Percentiles rank a stretch among this genome's conserved stretches.
phyloP scores from a whole-genome alignment of 345 rosid genomes.

The Stellera chamaejasme region DNA sequence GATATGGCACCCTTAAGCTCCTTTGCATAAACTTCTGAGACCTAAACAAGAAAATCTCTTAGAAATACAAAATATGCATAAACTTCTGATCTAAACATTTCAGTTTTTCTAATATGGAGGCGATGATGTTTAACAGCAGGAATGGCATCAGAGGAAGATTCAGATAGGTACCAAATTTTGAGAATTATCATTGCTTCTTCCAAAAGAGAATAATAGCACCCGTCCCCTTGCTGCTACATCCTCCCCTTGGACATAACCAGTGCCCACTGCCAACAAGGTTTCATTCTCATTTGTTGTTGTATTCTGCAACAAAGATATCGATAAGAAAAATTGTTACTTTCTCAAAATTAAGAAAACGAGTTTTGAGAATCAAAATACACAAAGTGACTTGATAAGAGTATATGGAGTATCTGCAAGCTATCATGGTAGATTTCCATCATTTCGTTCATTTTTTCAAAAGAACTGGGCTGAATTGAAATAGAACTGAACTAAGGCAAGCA shows the following conservation, averaged over 20 bases:
- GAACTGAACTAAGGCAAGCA: too few species aligned
- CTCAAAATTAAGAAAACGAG: too few species aligned
- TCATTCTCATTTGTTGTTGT: constrained; percentile 75
- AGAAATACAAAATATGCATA: background rate
- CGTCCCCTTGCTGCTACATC: constrained; percentile 99
- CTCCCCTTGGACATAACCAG: constrained; percentile 98
- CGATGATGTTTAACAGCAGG: background rate
- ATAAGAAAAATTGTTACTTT: constrained; percentile 3
- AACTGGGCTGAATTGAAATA: too few species aligned
- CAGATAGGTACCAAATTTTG: constrained; percentile 47
- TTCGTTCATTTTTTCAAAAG: too few species aligned
- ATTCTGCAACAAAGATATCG: constrained; percentile 45
- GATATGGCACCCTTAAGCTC: constrained; percentile 97
- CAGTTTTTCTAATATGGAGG: background rate
- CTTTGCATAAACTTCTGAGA: constrained; percentile 86
- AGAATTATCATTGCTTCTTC: constrained; percentile 51
- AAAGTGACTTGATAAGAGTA: too few species aligned
- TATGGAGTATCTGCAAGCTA: too few species aligned
- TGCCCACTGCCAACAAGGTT: constrained; percentile 84
- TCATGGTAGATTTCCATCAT: too few species aligned
- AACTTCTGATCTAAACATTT: background rate
- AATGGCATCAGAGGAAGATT: background rate
- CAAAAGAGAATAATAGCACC: constrained; percentile 73
- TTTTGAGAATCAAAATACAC: too few species aligned
- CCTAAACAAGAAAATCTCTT: constrained; percentile 33